Evolutionary conservation across 805 yeast species (phyloP), one percentile per base, ranked within the genome.

Genomic region (Wickerhamiella siamensis): DNA sequence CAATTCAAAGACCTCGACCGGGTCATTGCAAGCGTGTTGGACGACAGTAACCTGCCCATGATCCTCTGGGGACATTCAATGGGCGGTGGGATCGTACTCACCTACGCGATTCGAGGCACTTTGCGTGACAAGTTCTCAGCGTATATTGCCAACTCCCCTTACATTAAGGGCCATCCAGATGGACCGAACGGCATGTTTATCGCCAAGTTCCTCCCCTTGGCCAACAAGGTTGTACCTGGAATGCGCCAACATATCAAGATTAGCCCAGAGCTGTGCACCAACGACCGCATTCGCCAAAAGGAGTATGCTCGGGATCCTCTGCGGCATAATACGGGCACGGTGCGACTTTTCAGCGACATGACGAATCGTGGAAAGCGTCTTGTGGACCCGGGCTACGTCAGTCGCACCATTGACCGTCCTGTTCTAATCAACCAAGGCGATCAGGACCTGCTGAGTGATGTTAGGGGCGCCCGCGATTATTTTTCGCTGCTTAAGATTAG

Each of bases 71-170:
- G 65, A 16, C 62, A 60, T 47, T 57, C 62, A 5, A 60, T 60
- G 63, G 67, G 67, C 14, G 67, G 66, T 15, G 64, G 57, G 3
- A 59, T 60, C 33, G 44, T 50, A 14, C 53, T 63, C 36, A 63
- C 54, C 41, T 63, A 63, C 43, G 59, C 55, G 41, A 54, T 57
- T 26, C 52, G 55, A 31, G 67, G 67, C 3, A 45, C 44, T 27
- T 42, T 56, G 43, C 48, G 57, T 15, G 60, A 56, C 33, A 40
- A 46, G 20, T 47, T 63, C 39, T 52, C 51, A 17, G 62, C 62
- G 6, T 63, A 48, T 43, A 44, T 63, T 22, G 64, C 59, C 18
- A 44, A 47, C 4, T 54, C 61, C 4, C 66, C 67, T 1, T 45
- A 53, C 44, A 45, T 63, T n/a, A 50, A 47, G 33, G 45, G 56